A percentile compares a stretch with the other conserved stretches of the same genome.
Conservation (phyloP, 2,329 filamentous ascomycete species). For the Epichloe sibirici region DNA sequence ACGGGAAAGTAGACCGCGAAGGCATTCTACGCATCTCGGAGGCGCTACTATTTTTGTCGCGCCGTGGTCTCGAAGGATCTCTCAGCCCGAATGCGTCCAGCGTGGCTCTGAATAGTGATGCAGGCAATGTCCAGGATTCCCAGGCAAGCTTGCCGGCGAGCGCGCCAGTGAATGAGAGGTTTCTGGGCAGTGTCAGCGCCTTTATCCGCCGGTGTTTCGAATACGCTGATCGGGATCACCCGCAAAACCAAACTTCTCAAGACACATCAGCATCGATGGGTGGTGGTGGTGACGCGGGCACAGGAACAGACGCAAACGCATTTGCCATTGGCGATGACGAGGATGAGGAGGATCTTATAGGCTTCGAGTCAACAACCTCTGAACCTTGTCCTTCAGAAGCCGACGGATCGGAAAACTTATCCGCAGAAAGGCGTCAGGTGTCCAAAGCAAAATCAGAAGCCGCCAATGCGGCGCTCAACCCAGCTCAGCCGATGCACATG, state of each 20-base stretch:
- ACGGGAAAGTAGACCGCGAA: constrained; percentile 87
- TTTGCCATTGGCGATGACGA: constrained; percentile 64
- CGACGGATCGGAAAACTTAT: constrained; percentile 31
- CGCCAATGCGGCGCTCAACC: constrained; percentile 84
- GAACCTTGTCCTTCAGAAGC: constrained; percentile 26
- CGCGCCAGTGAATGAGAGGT: constrained; percentile 69
- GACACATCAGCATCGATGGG: constrained; percentile 13
- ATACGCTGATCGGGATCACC: constrained; percentile 87
- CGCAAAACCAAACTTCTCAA: constrained; percentile 37
- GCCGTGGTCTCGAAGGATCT: constrained; percentile 70
- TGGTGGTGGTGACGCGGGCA: constrained; percentile 12
- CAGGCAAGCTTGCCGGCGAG: constrained; percentile 30
- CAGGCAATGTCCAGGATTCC: constrained; percentile 18
- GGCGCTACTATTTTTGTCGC: constrained; percentile 80
- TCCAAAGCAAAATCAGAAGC: constrained; percentile 60
- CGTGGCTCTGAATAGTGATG: constrained; percentile 35
- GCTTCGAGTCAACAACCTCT: constrained; percentile 35
- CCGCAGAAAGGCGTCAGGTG: constrained; percentile 25
- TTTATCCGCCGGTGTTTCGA: constrained; percentile 97
- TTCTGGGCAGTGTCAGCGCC: constrained; percentile 83
- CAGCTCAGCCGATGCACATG: constrained; percentile 85
- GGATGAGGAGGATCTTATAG: constrained; percentile 49
- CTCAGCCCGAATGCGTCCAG: constrained; percentile 53
- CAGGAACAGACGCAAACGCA: constrained; percentile 32
- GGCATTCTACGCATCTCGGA: constrained; percentile 93